A percentile compares a stretch with the other conserved stretches of the same genome.
phyloP scores from a whole-genome alignment of 164 flowering plant species.

The Magnolia sinica region DNA sequence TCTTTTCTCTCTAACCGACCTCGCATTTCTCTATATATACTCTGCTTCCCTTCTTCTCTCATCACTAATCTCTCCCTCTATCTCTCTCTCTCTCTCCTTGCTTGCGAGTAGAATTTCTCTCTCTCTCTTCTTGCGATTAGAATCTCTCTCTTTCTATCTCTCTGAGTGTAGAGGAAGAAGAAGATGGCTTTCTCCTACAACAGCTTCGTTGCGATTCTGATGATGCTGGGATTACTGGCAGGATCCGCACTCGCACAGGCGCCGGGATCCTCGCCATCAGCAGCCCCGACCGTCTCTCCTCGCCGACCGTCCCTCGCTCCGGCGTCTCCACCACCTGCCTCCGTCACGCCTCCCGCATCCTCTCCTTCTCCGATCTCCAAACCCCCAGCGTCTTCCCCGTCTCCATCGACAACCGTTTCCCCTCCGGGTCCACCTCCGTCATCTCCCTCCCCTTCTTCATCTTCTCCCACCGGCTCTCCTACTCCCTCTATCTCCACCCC shows the following conservation, averaged over 20 bases:
- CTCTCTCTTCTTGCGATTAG: not conserved
- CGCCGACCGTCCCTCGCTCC: not conserved
- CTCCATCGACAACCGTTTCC: not conserved
- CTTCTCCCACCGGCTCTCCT: not conserved
- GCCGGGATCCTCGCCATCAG: not conserved
- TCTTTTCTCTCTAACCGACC: too few relatives aligned
- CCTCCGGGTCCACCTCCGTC: not conserved
- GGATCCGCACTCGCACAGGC: slow-evolving; percentile 3
- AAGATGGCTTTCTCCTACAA: not conserved
- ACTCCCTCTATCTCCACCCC: not conserved
- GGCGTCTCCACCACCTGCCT: not conserved
- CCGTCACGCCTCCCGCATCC: not conserved
- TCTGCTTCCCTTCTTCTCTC: too few relatives aligned
- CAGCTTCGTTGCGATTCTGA: not conserved
- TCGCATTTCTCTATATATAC: too few relatives aligned
- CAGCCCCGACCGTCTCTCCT: not conserved
- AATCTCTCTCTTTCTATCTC: too few relatives aligned
- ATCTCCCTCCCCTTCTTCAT: not conserved
- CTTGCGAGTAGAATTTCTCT: too few relatives aligned
- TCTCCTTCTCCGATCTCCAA: not conserved
- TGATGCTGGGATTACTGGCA: not conserved
- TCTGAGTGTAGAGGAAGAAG: too few relatives aligned
- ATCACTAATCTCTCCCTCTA: not conserved
- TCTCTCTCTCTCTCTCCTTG: not conserved
- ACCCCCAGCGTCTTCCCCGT: slow-evolving; percentile 2